These are phyloP conservation scores for Orychophragmus violaceus DNA, from an alignment of 345 rosid species.

Conservation along the genomic window DNA sequence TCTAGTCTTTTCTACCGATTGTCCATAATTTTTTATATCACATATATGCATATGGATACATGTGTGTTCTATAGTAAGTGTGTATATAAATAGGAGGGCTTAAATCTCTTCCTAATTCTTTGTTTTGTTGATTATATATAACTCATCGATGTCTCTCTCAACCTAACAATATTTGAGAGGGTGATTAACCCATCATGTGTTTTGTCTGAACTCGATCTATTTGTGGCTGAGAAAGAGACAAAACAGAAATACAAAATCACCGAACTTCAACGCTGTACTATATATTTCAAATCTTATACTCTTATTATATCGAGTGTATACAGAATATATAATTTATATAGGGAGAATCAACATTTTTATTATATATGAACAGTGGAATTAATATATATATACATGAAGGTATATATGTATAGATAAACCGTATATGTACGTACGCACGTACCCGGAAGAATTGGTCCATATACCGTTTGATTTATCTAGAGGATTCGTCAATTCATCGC, in stretches of 20 bases:
- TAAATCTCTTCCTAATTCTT: neutral
- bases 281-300: neutral
- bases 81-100: constrained; percentile 21
- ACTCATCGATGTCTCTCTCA: neutral
- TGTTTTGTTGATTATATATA: neutral
- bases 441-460: constrained; percentile 36
- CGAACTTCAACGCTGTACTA: neutral
- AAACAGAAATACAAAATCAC: constrained; percentile 20
- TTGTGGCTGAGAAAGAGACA: constrained; percentile 18
- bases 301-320: neutral
- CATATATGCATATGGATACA: too few species aligned
- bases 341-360: neutral
- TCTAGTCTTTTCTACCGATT: constrained; percentile 24
- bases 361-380: neutral
- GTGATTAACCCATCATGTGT: constrained; percentile 52
- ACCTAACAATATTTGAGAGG: neutral
- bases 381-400: neutral
- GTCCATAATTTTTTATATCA: too few species aligned
- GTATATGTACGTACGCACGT: constrained; percentile 23
- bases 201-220: constrained; percentile 32
- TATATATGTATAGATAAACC: neutral
- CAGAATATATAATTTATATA: neutral
- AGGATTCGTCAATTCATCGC: constrained; percentile 45
- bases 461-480: constrained; percentile 24
- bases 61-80: neutral